Conservation (phyloP, 2,329 filamentous ascomycete genomes). For the Sporothrix luriei region DNA sequence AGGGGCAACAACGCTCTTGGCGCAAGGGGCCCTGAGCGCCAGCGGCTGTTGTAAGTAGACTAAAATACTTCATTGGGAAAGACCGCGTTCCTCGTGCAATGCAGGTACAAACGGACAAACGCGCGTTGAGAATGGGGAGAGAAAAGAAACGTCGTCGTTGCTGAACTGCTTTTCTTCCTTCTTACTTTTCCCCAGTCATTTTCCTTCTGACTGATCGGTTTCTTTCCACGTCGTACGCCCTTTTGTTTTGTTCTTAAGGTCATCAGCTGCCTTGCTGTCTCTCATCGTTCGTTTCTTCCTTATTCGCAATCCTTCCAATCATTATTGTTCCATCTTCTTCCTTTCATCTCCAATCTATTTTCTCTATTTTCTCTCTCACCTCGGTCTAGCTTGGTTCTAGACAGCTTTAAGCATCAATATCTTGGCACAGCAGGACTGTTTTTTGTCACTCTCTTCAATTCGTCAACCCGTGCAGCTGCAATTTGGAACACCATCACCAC, state of each 20-base stretch:
- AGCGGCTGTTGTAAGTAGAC: slow-evolving; percentile 23
- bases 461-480: neutral
- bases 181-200: neutral
- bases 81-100: neutral
- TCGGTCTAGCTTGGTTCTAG: slow-evolving; percentile 5
- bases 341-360: neutral
- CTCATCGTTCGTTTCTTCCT: neutral
- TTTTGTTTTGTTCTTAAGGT: neutral
- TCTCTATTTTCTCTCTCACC: neutral
- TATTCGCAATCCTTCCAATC: neutral
- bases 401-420: neutral
- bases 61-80: slow-evolving; percentile 26
- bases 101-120: slow-evolving; percentile 8
- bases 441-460: neutral
- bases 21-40: slow-evolving; percentile 5
- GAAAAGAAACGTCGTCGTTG: neutral
- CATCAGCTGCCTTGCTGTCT: neutral
- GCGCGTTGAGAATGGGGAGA: neutral
- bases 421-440: neutral
- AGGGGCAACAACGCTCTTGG: slow-evolving; percentile 17
- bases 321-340: neutral
- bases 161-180: neutral
- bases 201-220: neutral
- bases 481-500: neutral
- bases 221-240: neutral